Evolutionary conservation across 768 basidiomycete genomes (phyloP).

Genomic region (Tephrocybe sp.): DNA sequence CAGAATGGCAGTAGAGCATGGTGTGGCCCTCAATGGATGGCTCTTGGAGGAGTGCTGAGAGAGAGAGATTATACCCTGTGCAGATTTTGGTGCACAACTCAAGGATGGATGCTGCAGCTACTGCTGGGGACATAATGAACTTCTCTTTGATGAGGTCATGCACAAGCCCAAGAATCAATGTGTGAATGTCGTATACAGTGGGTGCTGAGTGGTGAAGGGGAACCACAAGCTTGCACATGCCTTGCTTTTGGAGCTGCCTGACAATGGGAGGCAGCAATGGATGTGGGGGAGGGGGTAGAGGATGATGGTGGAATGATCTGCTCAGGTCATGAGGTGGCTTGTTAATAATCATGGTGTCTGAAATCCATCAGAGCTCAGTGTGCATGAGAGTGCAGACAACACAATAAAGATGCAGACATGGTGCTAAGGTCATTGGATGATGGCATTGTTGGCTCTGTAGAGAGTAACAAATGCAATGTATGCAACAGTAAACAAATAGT

Average conservation of each 20-base stretch:
- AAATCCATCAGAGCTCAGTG: no score
- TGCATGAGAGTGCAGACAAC: no score
- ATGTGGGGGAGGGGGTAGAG: constrained; percentile 3
- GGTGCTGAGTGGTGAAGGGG: constrained; percentile 30
- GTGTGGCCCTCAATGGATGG: constrained; percentile 63
- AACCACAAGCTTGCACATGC: constrained; percentile 34
- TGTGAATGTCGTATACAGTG: constrained; percentile 48
- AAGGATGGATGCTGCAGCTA: constrained; percentile 40
- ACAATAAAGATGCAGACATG: no score
- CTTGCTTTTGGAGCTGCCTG: constrained; percentile 28
- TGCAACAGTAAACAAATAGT: no score
- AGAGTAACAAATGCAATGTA: no score
- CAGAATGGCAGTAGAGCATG: constrained; percentile 64
- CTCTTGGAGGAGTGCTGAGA: constrained; percentile 61
- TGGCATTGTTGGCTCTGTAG: no score
- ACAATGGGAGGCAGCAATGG: constrained; percentile 13
- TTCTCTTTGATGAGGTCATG: constrained; percentile 54
- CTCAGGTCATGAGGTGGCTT: constrained; percentile 4
- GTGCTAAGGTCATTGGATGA: no score
- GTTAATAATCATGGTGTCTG: no score
- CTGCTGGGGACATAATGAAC: constrained; percentile 25
- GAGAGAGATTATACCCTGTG: constrained; percentile 43
- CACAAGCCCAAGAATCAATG: constrained; percentile 52
- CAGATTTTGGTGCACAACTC: constrained; percentile 67
- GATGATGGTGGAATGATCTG: constrained; percentile 7